phyloP scores from a whole-genome alignment of 108 stramenopile species.

The Craspedostauros australis region DNA sequence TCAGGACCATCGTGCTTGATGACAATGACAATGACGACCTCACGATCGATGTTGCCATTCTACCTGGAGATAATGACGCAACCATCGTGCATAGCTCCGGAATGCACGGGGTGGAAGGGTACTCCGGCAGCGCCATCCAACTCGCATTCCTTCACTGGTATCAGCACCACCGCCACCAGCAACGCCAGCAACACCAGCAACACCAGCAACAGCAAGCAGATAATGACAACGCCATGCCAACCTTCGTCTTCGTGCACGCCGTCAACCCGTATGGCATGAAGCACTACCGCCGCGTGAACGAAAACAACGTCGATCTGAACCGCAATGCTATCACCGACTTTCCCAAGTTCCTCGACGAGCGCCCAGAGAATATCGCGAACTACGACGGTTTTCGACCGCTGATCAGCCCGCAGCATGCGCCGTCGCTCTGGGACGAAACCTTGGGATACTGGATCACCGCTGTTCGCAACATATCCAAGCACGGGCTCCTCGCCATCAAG shows the following conservation, averaged over 20 bases:
- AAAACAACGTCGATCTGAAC: constrained; percentile 83
- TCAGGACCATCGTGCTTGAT: constrained; percentile 4
- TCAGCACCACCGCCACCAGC: constrained; percentile 8
- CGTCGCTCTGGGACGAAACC: constrained; percentile 13
- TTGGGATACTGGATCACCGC: constrained; percentile 9
- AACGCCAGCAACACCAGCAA: constrained; percentile 4
- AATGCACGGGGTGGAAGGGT: constrained; percentile 81
- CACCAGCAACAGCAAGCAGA: too few species aligned
- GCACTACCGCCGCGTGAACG: constrained; percentile 65
- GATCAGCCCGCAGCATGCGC: constrained; percentile 1
- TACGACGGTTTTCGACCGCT: constrained; percentile 50
- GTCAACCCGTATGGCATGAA: constrained; percentile 82
- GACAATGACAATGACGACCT: constrained; percentile 5
- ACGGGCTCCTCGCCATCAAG: constrained; percentile 51
- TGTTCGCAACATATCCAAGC: constrained; percentile 8
- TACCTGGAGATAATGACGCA: constrained; percentile 26
- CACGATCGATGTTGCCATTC: constrained; percentile 41
- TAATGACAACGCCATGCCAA: constrained; percentile 15
- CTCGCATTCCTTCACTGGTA: constrained; percentile 33
- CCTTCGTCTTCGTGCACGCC: constrained; percentile 74
- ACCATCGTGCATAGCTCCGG: constrained; percentile 61
- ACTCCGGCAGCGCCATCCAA: constrained; percentile 75
- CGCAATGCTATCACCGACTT: constrained; percentile 58
- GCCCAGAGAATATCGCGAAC: constrained; percentile 49
- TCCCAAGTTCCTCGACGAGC: constrained; percentile 17